Evolutionary conservation across 495 filamentous ascomycete species (phyloP).

Genomic region (Aspergillus sclerotiicarbonarius): DNA sequence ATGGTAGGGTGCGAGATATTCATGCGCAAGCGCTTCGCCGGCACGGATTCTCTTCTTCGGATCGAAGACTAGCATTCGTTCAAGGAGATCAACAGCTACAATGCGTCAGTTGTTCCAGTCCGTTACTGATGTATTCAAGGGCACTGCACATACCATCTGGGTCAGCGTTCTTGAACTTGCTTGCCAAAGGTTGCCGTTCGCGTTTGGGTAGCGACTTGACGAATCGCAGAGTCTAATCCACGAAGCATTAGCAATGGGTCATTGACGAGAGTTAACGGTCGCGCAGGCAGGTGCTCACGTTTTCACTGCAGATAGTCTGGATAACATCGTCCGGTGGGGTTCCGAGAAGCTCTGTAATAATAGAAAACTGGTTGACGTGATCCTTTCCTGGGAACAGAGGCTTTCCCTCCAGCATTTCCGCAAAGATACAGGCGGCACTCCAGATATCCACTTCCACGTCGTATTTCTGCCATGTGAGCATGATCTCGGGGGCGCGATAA

Average conservation of each 20-base stretch:
- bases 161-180: constrained; percentile 96
- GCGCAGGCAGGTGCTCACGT: constrained; percentile 56
- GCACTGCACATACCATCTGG: constrained; percentile 65
- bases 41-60: constrained; percentile 88
- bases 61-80: constrained; percentile 97
- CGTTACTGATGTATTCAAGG: neutral
- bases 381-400: constrained; percentile 98
- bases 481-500: constrained; percentile 97
- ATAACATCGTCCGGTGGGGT: constrained; percentile 99
- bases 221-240: constrained; percentile 80
- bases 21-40: constrained; percentile 78
- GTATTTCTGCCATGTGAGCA: constrained; percentile 99
- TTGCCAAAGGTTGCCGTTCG: constrained; percentile 81
- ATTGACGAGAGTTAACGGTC: neutral
- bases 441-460: constrained; percentile 99
- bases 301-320: constrained; percentile 96
- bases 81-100: constrained; percentile 86
- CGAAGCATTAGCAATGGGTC: constrained; percentile 15
- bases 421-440: constrained; percentile 98
- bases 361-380: constrained; percentile 99
- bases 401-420: constrained; percentile 98
- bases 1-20: constrained; percentile 94
- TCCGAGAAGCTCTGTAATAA: constrained; percentile 96
- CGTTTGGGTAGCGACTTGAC: constrained; percentile 97
- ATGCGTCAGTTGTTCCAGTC: constrained; percentile 16